Base-by-base conservation (phyloP, 1,139 yeast species). In the Kodamaea ohmeri region DNA sequence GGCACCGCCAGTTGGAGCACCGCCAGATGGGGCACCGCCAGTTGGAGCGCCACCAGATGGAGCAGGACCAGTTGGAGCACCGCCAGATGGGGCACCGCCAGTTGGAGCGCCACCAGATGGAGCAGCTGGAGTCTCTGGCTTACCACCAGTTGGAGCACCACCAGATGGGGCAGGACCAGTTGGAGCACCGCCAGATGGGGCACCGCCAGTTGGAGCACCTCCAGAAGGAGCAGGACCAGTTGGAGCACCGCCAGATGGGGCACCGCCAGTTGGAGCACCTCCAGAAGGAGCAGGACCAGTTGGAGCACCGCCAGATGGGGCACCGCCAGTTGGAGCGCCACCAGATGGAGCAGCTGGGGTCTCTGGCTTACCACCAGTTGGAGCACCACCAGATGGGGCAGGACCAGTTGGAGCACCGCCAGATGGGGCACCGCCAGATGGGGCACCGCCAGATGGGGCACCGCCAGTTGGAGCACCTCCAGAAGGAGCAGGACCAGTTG, bases 131-230 rank as follows among this genome's bases (percentile, higher is more conserved):
- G 26, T 24, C 26, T 24, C 26, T 24, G 26, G 26, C 22, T 20
- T 20, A 20, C 22, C 22, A 7, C 12, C 12, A 26, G 20, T 25
- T 13, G 29, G 29, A 14, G 39, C 36, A n/a, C 35, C 36, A 18
- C 44, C 37, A 33, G 47, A 26, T 6, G 22, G 9, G 8, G 6
- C 22, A 6, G 22, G 22, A 20, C 22, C 22, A 25, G 22, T 25
- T 17, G 49, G 49, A 29, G 52, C 48, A 26, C 44, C 44, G 13
- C 45, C 43, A 30, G 45, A 36, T 34, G 44, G 37, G 17, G 41
- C 33, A 25, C 26, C 22, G 8, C 32, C 15, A 27, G 39, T n/a
- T 12, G 39, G 11, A 21, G 30, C 13, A 25, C 37, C 41, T 7
- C 32, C 31, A 9, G 36, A 22, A 19, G 37, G 24, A 13, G 45